A percentile compares a stretch with the other conserved stretches of the same genome.
Evolutionary conservation across 768 basidiomycete species (phyloP).

Genomic region (Tephrocybe sp.): DNA sequence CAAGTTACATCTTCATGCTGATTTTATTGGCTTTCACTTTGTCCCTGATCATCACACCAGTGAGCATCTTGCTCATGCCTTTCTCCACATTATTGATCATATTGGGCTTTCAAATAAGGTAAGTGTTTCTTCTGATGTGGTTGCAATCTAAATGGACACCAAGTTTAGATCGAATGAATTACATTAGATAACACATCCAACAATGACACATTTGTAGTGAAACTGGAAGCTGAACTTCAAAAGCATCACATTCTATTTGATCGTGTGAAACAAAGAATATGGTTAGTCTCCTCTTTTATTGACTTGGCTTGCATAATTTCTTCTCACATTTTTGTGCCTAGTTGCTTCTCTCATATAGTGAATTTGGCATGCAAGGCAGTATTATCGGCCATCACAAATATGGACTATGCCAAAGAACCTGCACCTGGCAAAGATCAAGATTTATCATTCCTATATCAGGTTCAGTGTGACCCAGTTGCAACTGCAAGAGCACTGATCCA

Average conservation of each 20-base stretch:
- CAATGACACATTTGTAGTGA: constrained; percentile 30
- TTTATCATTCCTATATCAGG: too few relatives aligned
- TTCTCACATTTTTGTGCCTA: constrained; percentile 10
- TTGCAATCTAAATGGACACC: too few relatives aligned
- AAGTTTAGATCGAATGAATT: constrained; percentile 40
- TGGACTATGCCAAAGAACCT: constrained; percentile 19
- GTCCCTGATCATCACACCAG: constrained; percentile 38
- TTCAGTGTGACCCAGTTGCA: too few relatives aligned
- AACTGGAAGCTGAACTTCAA: constrained; percentile 20
- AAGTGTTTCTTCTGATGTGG: too few relatives aligned
- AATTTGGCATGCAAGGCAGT: constrained; percentile 32
- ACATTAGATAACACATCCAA: constrained; percentile 33
- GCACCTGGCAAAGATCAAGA: constrained; percentile 6
- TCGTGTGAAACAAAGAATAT: constrained; percentile 19
- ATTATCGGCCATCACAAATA: constrained; percentile 24
- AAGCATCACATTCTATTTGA: constrained; percentile 22
- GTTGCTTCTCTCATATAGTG: constrained; percentile 33
- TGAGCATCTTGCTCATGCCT: constrained; percentile 32
- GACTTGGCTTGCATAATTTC: constrained; percentile 1
- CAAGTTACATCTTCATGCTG: too few relatives aligned
- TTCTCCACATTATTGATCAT: constrained; percentile 29
- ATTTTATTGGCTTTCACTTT: constrained; percentile 36
- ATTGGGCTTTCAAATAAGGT: too few relatives aligned
- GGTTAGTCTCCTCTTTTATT: constrained; percentile 17
- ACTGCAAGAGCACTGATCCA: constrained; percentile 22